Base-by-base conservation (phyloP, 2,329 filamentous ascomycete genomes). In the Lasiodiplodia theobromae region DNA sequence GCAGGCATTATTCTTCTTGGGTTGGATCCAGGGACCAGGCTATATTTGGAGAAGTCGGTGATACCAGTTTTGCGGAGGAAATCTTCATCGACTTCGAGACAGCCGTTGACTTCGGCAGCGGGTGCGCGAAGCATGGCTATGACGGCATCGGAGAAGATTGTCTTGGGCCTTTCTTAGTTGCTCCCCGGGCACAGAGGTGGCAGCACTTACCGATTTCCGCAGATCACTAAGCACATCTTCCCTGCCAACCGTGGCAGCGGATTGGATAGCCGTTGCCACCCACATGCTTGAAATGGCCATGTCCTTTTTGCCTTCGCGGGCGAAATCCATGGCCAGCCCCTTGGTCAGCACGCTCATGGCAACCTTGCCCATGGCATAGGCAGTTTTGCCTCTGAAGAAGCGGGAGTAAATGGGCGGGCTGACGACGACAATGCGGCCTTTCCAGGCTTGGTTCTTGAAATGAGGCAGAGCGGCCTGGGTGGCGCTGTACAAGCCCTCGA, bases 301-400 rank as follows among this genome's bases (percentile, higher is more conserved):
- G 6, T 87, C 82, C 0, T 74, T 80, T 72, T 87, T 85, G 0
- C 86, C 89, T 72, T 94, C 85, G 38, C 93, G 82, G 71, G 87
- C 82, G 76, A 92, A 92, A 73, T 96, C 93, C 90, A 96, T 93
- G 0, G 91, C 92, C 16, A 96, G 81, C 0, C 93, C 93, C 76
- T 93, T 92, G 0, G 91, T 93, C 54, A 96, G 77, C 3, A 95
- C 91, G 73, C 88, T 91, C 93, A 96, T 96, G 54, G 85, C 92
- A 3, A 95, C 86, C 76, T 96, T 96, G 71, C 85, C 86, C 80
- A 89, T 87, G 0, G 93, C 92, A 80, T 96, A 96, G 16, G 91
- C 92, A 1, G 92, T 92, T 85, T 96, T 96, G 12, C 93, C 93
- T 25, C 91, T 82, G 78, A 96, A 94, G 79, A 96, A 96, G 37